Evolutionary conservation across 164 flowering plant species (phyloP).

Genomic region (Euptelea pleiosperma): DNA sequence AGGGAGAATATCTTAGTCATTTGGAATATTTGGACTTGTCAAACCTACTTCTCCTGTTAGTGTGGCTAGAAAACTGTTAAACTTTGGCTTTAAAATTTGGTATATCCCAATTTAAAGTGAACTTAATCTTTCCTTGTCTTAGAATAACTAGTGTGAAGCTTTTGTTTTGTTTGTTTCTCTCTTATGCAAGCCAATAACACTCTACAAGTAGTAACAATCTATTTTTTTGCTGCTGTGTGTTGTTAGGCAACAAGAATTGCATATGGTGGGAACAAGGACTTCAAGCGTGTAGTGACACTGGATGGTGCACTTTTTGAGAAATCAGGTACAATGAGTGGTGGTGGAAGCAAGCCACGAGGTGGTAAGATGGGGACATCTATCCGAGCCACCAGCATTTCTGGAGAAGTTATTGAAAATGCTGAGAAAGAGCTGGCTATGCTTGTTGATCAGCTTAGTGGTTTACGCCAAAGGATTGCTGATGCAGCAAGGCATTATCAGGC

Average conservation of each 20-base stretch:
- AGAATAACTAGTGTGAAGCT: no score
- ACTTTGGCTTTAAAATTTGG: no score
- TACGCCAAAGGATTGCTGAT: conserved; percentile 55
- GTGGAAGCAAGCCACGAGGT: conserved; percentile 89
- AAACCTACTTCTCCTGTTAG: no score
- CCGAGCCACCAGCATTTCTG: conserved; percentile 70
- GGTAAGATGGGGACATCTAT: conserved; percentile 95
- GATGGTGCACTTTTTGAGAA: conserved; percentile 93
- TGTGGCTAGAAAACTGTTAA: no score
- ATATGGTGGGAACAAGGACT: conserved; percentile 68
- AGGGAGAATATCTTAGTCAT: neutral
- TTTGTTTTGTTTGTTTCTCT: neutral
- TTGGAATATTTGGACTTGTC: no score
- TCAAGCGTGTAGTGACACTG: conserved; percentile 84
- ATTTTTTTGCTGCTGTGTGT: conserved; percentile 2
- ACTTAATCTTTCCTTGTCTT: no score
- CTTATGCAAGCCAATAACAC: neutral
- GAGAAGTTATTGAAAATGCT: conserved; percentile 65
- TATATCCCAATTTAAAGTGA: no score
- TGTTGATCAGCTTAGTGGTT: conserved; percentile 41
- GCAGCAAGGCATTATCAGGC: conserved; percentile 56
- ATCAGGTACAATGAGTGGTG: conserved; percentile 98
- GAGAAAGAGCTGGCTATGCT: conserved; percentile 61
- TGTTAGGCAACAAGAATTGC: conserved; percentile 90
- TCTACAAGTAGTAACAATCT: neutral